Conservation (phyloP, 257 asterid species). For the Euphrasia confusa region DNA sequence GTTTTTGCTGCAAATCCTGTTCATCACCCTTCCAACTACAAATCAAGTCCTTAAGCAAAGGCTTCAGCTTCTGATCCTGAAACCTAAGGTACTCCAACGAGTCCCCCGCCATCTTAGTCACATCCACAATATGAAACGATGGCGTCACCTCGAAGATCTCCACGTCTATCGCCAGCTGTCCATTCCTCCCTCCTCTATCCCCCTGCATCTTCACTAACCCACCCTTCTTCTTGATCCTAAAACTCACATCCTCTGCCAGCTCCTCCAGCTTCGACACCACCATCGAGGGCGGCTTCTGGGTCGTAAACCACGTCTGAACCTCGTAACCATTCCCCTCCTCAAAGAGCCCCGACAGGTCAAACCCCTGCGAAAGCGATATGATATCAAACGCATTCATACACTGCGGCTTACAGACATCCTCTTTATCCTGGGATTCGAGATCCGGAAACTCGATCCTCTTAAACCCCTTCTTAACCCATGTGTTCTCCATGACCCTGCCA, state of each 20-base stretch:
- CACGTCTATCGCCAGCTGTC: conserved; percentile 63
- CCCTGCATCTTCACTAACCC: conserved; percentile 67
- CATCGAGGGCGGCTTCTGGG: conserved; percentile 41
- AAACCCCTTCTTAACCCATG: conserved; percentile 76
- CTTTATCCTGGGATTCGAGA: too few species aligned
- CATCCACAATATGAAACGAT: conserved; percentile 85
- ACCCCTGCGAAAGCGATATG: conserved; percentile 68
- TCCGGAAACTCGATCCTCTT: conserved; percentile 30
- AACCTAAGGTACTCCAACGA: conserved; percentile 72
- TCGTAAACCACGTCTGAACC: conserved; percentile 59
- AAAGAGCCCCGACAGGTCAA: conserved; percentile 72
- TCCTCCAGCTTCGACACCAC: conserved; percentile 72
- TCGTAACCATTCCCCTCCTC: conserved; percentile 30
- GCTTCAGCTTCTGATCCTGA: conserved; percentile 70
- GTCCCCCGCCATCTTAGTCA: conserved; percentile 70
- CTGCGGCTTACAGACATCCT: conserved; percentile 15
- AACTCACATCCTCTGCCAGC: conserved; percentile 53
- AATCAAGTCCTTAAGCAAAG: conserved; percentile 71
- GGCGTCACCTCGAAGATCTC: conserved; percentile 90
- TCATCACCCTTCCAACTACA: conserved; percentile 60
- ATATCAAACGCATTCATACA: conserved; percentile 77
- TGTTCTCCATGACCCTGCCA: conserved; percentile 60
- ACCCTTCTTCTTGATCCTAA: conserved; percentile 53
- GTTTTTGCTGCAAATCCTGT: conserved; percentile 22
- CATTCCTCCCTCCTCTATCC: conserved; percentile 60